Conservation (phyloP, 1,284 basidiomycete species). For the Testicularia cyperi region DNA sequence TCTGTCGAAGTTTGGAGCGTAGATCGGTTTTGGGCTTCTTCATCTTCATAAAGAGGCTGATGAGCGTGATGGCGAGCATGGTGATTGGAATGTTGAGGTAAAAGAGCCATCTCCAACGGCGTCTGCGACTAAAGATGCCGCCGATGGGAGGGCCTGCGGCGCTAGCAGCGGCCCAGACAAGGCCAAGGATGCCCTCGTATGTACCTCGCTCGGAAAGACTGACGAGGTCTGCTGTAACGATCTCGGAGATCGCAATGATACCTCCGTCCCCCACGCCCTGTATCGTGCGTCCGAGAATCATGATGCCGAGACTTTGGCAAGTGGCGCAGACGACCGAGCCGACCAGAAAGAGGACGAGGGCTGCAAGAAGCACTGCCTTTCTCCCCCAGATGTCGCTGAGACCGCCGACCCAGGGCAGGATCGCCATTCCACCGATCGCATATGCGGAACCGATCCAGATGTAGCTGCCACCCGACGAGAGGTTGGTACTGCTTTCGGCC, state of each 20-base stretch:
- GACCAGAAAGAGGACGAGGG: slow-evolving; percentile 23
- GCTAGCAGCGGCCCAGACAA: slow-evolving; percentile 33
- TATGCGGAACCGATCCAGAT: slow-evolving; percentile 41
- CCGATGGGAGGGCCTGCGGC: slow-evolving; percentile 42
- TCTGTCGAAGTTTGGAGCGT: slow-evolving; percentile 14
- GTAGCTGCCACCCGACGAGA: slow-evolving; percentile 9
- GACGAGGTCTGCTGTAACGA: slow-evolving; percentile 40
- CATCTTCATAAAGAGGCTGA: slow-evolving; percentile 33
- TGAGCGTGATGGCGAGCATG: slow-evolving; percentile 22
- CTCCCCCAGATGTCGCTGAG: slow-evolving; percentile 35
- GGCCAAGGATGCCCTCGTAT: slow-evolving; percentile 44
- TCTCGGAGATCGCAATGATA: slow-evolving; percentile 32
- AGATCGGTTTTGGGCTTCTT: slow-evolving; percentile 19
- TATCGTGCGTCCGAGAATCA: slow-evolving; percentile 25
- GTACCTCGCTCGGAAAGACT: slow-evolving; percentile 24
- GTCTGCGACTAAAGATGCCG: slow-evolving; percentile 18
- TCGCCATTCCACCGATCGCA: slow-evolving; percentile 27
- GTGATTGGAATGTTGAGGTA: slow-evolving; percentile 42
- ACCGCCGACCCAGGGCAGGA: slow-evolving; percentile 25
- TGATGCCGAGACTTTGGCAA: slow-evolving; percentile 12
- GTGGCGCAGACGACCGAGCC: slow-evolving; percentile 21
- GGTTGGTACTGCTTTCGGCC: not conserved
- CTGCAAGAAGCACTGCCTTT: slow-evolving; percentile 18
- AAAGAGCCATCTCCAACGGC: slow-evolving; percentile 41
- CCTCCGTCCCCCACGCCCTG: slow-evolving; percentile 38